Conservation (phyloP, 2,329 filamentous ascomycete genomes). For the Domatiomyces globalis region DNA sequence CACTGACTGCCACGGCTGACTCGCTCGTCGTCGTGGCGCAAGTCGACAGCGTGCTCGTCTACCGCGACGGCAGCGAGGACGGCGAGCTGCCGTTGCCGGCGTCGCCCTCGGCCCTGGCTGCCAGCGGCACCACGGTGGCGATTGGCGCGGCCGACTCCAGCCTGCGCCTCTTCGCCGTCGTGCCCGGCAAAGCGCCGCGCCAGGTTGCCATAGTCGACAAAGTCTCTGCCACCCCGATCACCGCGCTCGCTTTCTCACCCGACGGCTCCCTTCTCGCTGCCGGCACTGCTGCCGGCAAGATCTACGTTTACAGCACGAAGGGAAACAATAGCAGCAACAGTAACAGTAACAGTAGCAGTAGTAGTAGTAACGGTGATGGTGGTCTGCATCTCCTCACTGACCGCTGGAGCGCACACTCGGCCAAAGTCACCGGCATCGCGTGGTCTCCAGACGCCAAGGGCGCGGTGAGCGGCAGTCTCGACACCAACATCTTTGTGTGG, state of each 20-base stretch:
- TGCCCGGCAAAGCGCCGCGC: slow-evolving; percentile 39
- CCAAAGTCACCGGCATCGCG: slow-evolving; percentile 50
- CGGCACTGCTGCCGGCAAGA: slow-evolving; percentile 74
- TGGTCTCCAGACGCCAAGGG: slow-evolving; percentile 71
- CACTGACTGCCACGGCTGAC: slow-evolving; percentile 44
- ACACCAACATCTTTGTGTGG: slow-evolving; percentile 90
- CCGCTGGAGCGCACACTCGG: slow-evolving; percentile 55
- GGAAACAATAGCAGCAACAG: neutral
- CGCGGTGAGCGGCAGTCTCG: slow-evolving; percentile 69
- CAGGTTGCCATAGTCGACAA: slow-evolving; percentile 43
- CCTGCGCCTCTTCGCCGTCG: slow-evolving; percentile 58
- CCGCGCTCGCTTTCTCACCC: slow-evolving; percentile 68
- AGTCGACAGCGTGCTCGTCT: slow-evolving; percentile 44
- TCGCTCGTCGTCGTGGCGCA: slow-evolving; percentile 45
- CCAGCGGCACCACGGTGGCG: slow-evolving; percentile 52
- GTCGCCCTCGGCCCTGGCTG: slow-evolving; percentile 57
- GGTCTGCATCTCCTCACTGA: slow-evolving; percentile 62
- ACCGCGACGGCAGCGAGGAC: slow-evolving; percentile 41
- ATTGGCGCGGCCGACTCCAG: slow-evolving; percentile 62
- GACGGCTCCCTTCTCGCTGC: slow-evolving; percentile 66
- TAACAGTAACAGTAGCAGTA: no score
- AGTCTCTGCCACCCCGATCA: slow-evolving; percentile 57
- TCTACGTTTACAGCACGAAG: slow-evolving; percentile 58
- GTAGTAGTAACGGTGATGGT: no score
- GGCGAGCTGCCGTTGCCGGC: slow-evolving; percentile 49